phyloP scores from a whole-genome alignment of 441 rosid species.

The Euphorbia corollata region DNA sequence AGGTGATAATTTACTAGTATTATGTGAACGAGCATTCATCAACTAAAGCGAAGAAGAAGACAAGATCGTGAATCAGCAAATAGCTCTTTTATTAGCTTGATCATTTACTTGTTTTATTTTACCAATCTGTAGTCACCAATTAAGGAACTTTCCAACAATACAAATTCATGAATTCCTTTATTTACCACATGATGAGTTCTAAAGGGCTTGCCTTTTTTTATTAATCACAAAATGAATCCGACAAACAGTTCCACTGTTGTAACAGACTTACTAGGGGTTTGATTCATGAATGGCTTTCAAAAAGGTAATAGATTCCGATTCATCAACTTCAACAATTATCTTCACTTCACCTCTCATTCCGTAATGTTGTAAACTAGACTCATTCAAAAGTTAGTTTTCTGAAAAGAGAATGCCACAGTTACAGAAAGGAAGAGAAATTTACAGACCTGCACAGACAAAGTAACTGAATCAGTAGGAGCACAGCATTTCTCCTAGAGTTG shows the following conservation, averaged over 20 bases:
- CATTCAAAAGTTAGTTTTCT: background rate
- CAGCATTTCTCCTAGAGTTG: slow-evolving; percentile 33
- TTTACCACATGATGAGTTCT: background rate
- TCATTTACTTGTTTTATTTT: background rate
- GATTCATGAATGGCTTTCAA: background rate
- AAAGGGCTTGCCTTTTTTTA: background rate
- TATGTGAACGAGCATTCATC: background rate
- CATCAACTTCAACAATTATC: background rate
- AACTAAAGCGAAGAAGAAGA: background rate
- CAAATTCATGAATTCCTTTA: background rate
- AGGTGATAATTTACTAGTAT: background rate
- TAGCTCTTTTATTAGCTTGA: background rate
- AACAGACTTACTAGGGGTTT: background rate
- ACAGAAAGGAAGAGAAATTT: slow-evolving; percentile 3
- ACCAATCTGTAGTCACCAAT: too few species aligned
- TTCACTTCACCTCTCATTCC: background rate
- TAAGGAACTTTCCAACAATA: too few species aligned
- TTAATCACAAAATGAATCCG: background rate
- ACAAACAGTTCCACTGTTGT: background rate
- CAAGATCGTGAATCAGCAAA: background rate
- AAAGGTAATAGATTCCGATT: background rate
- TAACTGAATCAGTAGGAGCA: slow-evolving; percentile 37
- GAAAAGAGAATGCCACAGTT: background rate
- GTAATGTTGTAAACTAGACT: background rate
- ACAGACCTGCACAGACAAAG: slow-evolving; percentile 47